These are phyloP conservation scores for Passalora sequoiae DNA, from an alignment of 2,329 filamentous ascomycete species.

Conservation along the genomic window DNA sequence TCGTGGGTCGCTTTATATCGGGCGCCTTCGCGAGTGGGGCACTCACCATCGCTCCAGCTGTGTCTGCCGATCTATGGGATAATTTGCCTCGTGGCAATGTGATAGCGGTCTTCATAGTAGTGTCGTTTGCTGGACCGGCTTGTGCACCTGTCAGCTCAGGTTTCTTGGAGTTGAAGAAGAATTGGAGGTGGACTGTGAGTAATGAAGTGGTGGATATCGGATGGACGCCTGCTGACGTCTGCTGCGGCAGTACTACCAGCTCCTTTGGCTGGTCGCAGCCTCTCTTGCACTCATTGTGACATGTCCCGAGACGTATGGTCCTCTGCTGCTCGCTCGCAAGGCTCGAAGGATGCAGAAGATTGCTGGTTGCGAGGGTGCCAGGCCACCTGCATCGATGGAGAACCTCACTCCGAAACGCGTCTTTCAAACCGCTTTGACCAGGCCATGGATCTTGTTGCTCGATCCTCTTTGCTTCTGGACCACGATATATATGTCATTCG, in stretches of 20 bases:
- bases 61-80: slow-evolving; percentile 53
- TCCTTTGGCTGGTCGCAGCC: slow-evolving; percentile 37
- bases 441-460: slow-evolving; percentile 67
- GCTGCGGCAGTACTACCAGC: slow-evolving; percentile 43
- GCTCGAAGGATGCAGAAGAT: slow-evolving; percentile 45
- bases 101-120: slow-evolving; percentile 51
- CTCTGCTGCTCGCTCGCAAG: slow-evolving; percentile 49
- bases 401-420: slow-evolving; percentile 36
- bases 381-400: slow-evolving; percentile 44
- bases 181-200: slow-evolving; percentile 45
- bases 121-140: slow-evolving; percentile 52
- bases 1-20: slow-evolving; percentile 53
- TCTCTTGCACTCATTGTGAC: slow-evolving; percentile 42
- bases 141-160: slow-evolving; percentile 53
- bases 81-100: slow-evolving; percentile 46
- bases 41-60: slow-evolving; percentile 43
- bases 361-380: slow-evolving; percentile 40
- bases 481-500: slow-evolving; percentile 61
- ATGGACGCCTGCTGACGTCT: too few relatives aligned
- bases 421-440: slow-evolving; percentile 53
- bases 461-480: slow-evolving; percentile 65
- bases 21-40: slow-evolving; percentile 52
- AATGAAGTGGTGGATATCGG: too few relatives aligned
- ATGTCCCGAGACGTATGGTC: slow-evolving; percentile 54
- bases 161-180: slow-evolving; percentile 52